Base-by-base conservation (phyloP, 257 asterid species). In the Cynanchum wilfordii region DNA sequence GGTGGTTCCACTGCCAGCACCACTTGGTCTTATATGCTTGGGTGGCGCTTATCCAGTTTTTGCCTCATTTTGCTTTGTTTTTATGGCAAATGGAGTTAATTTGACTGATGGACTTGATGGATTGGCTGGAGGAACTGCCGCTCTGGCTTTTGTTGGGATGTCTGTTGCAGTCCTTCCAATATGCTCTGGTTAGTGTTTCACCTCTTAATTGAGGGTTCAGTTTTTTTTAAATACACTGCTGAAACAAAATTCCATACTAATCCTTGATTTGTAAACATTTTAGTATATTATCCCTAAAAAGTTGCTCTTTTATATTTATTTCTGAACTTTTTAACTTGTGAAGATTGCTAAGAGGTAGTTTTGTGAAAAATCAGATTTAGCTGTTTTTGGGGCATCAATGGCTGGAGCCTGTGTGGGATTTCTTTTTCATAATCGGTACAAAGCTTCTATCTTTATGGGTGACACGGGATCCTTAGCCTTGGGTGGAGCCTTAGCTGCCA, bases 401-500 rank as follows among this genome's bases (percentile, higher is more conserved):
- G 96, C 96, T 3, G 98, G 97, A 75, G 98, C 98, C 42, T 93
- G 98, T 82, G 85, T 86, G 22, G 98, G 98, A 71, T 93, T 90
- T 79, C 92, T 93, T 63, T 84, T 89, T 76, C 96, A 93, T 45
- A 93, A 91, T 82, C 89, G 86, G 45, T 85, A 89, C 74, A 90
- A 79, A 82, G 96, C 96, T 52, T 90, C 96, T 65, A 79, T 90
- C 79, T 86, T 82, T 75, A 90, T 91, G 97, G 97, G 98, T 38
- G 89, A 89, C 72, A 87, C 92, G 0, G 98, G 98, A 81, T 84
- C 98, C 56, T 83, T 91, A 82, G 98, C 96, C 82, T 71, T 91
- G 72, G 98, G 96, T 9, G 96, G 96, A 52, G 98, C 97, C 68
- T 92, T 93, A 75, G 97, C 98, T 75, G 89, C 96, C 69, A 93